Evolutionary conservation across 352 stramenopile species (phyloP).

Genomic region (Thalassiosira mediterranea): DNA sequence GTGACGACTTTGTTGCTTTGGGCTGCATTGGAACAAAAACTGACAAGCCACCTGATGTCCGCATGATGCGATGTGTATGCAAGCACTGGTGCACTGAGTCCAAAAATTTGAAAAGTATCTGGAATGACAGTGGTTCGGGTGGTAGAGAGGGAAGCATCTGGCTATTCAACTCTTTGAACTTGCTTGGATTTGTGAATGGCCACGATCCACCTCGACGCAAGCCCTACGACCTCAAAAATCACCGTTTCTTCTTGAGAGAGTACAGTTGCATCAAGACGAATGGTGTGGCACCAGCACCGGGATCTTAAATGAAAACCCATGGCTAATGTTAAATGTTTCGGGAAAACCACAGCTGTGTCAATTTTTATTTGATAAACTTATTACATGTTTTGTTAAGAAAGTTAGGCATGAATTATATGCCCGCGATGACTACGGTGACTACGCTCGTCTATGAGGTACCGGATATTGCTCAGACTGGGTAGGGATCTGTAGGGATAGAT

Average conservation of each 20-base stretch:
- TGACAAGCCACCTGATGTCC: conserved; percentile 86
- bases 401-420: too few relatives aligned
- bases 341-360: too few relatives aligned
- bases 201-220: conserved; percentile 81
- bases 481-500: too few relatives aligned
- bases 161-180: conserved; percentile 85
- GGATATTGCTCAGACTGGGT: too few relatives aligned
- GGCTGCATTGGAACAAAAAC: conserved; percentile 88
- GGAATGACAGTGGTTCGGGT: conserved; percentile 85
- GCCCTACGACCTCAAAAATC: conserved; percentile 81
- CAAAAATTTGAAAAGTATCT: conserved; percentile 81
- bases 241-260: conserved; percentile 84
- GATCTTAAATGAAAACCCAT: too few relatives aligned
- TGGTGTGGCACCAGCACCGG: conserved; percentile 42
- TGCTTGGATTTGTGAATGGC: conserved; percentile 84
- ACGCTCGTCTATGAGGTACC: too few relatives aligned
- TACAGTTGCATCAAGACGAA: conserved; percentile 76
- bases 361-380: too few relatives aligned
- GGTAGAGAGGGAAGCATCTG: conserved; percentile 85
- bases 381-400: too few relatives aligned
- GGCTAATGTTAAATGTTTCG: too few relatives aligned
- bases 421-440: too few relatives aligned
- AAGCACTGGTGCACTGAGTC: conserved; percentile 85
- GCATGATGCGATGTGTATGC: conserved; percentile 88
- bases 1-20: conserved; percentile 88